Conservation (phyloP, 805 yeast species). For the Candida ovalis region DNA sequence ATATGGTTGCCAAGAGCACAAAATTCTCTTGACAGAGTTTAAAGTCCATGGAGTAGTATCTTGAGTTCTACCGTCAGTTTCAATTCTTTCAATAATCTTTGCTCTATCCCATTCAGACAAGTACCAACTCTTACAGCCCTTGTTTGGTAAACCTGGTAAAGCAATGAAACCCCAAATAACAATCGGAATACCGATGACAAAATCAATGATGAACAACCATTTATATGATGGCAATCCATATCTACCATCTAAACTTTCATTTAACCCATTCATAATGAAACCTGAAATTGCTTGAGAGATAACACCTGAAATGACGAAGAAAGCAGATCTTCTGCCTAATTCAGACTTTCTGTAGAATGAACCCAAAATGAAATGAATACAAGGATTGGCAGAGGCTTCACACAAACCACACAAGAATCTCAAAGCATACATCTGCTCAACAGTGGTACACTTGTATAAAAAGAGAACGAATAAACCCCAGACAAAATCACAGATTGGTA, state of each 20-base stretch:
- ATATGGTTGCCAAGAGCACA: constrained; percentile 46
- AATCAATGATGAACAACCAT: constrained; percentile 71
- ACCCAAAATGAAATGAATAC: constrained; percentile 41
- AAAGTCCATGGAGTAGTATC: constrained; percentile 26
- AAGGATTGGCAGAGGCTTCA: constrained; percentile 50
- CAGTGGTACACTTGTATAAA: constrained; percentile 29
- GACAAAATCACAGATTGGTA: constrained; percentile 40
- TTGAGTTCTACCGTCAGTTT: constrained; percentile 37
- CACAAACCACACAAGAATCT: constrained; percentile 41
- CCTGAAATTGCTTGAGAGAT: constrained; percentile 49
- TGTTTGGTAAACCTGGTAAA: constrained; percentile 50
- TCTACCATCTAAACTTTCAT: constrained; percentile 42
- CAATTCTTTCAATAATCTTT: constrained; percentile 16
- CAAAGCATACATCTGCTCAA: constrained; percentile 29
- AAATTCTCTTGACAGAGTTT: constrained; percentile 37
- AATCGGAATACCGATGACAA: constrained; percentile 52
- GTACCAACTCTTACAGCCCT: constrained; percentile 19
- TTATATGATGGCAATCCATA: constrained; percentile 62
- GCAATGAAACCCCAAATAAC: constrained; percentile 55
- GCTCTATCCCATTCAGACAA: constrained; percentile 21
- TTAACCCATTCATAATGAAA: constrained; percentile 55
- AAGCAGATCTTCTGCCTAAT: constrained; percentile 34
- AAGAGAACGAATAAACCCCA: constrained; percentile 43
- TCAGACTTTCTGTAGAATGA: constrained; percentile 34
- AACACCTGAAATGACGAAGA: constrained; percentile 33